phyloP scores from a whole-genome alignment of 495 filamentous ascomycete species.

The Aspergillus coremiiformis region DNA sequence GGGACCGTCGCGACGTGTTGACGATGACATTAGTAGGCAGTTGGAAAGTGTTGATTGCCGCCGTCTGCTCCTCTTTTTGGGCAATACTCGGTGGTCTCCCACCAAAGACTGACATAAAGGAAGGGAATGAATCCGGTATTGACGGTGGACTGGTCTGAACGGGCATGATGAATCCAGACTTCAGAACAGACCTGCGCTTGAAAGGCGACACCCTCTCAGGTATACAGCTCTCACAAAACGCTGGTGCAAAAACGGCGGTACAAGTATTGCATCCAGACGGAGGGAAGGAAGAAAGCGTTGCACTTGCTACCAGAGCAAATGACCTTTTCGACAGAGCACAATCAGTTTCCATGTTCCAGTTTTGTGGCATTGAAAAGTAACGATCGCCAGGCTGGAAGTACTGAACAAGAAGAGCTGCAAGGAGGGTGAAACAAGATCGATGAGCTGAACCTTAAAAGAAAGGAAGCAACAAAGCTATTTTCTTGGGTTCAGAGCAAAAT shows the following conservation, averaged over 20 bases:
- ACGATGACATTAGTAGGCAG: slow-evolving; percentile 28
- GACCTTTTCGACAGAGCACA: slow-evolving; percentile 28
- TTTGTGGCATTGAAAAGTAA: not conserved
- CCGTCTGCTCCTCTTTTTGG: slow-evolving; percentile 27
- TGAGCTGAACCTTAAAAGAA: slow-evolving; percentile 12
- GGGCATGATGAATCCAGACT: slow-evolving; percentile 31
- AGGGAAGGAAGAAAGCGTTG: slow-evolving; percentile 18
- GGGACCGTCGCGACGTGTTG: slow-evolving; percentile 24
- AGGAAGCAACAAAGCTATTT: slow-evolving; percentile 15
- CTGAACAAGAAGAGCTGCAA: slow-evolving; percentile 19
- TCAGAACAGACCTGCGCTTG: slow-evolving; percentile 23
- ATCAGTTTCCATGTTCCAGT: slow-evolving; percentile 27
- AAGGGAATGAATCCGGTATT: slow-evolving; percentile 57
- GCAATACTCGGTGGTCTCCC: slow-evolving; percentile 20
- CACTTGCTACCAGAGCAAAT: slow-evolving; percentile 44
- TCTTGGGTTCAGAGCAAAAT: slow-evolving; percentile 2
- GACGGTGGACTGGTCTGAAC: slow-evolving; percentile 41
- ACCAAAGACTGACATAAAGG: slow-evolving; percentile 65
- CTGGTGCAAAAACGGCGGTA: slow-evolving; percentile 12
- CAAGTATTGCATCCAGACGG: slow-evolving; percentile 18
- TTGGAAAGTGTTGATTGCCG: slow-evolving; percentile 19
- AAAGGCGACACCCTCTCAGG: slow-evolving; percentile 21
- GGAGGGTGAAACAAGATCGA: slow-evolving; percentile 22
- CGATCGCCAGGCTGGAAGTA: slow-evolving; percentile 1
- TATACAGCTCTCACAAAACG: slow-evolving; percentile 14